These are phyloP conservation scores for Alternaria arbusti DNA, from an alignment of 2,329 filamentous ascomycete species.

Conservation along the genomic window DNA sequence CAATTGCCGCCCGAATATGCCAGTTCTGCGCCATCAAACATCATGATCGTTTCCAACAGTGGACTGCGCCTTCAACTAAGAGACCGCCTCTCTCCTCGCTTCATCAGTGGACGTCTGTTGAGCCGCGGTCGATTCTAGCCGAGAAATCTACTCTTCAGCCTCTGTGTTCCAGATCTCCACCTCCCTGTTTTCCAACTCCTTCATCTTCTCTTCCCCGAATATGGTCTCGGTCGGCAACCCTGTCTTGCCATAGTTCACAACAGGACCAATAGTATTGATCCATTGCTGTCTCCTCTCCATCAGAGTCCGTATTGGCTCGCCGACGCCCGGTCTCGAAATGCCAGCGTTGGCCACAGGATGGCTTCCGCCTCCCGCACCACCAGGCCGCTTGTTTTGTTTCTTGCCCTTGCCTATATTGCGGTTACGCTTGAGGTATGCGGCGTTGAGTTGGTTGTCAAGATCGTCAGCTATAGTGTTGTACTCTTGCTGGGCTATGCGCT, in stretches of 20 bases:
- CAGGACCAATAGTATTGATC: constrained; percentile 88
- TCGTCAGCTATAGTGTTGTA: constrained; percentile 97
- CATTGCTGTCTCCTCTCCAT: constrained; percentile 92
- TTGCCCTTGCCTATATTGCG: constrained; percentile 93
- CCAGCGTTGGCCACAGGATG: constrained; percentile 55
- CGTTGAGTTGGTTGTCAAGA: constrained; percentile 91
- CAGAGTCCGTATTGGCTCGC: constrained; percentile 85
- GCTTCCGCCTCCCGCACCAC: constrained; percentile 75
- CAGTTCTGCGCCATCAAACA: not conserved
- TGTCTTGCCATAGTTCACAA: constrained; percentile 84
- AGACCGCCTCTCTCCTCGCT: not conserved
- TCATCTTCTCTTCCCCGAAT: constrained; percentile 77
- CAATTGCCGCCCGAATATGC: not conserved
- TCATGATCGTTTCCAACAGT: not conserved
- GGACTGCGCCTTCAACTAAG: not conserved
- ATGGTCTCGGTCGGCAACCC: constrained; percentile 78
- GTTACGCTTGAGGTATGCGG: constrained; percentile 93
- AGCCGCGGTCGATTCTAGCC: not conserved
- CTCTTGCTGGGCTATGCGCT: constrained; percentile 94
- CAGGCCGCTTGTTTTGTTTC: constrained; percentile 79
- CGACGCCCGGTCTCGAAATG: constrained; percentile 66
- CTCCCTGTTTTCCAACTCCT: constrained; percentile 74
- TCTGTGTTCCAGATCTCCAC: constrained; percentile 81
- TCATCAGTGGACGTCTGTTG: not conserved
- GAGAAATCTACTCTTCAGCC: constrained; percentile 63